A percentile compares a stretch with the other conserved stretches of the same genome.
Evolutionary conservation across 306 rosid species (phyloP).

Genomic region (Coriaria nepalensis): DNA sequence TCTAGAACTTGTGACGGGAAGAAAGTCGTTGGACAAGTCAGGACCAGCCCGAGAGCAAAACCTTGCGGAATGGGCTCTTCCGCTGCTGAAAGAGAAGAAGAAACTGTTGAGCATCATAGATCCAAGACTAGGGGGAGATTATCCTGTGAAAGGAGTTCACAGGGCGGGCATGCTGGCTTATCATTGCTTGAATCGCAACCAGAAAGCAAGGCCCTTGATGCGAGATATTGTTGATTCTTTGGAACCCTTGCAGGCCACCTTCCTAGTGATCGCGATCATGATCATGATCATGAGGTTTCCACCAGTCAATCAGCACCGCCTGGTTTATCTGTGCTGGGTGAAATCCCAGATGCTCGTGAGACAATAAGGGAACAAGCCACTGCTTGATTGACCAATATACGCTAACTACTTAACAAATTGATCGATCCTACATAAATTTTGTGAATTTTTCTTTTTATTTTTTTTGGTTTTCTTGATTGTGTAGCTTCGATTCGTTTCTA

Average conservation of each 20-base stretch:
- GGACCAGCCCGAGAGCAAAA: constrained; percentile 83
- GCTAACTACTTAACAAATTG: no score
- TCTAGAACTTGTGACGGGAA: constrained; percentile 76
- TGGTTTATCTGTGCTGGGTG: no score
- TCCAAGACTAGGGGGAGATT: constrained; percentile 73
- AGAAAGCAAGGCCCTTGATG: constrained; percentile 96
- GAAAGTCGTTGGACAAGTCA: constrained; percentile 74
- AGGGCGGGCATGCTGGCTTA: constrained; percentile 87
- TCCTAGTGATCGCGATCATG: no score
- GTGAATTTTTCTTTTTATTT: no score
- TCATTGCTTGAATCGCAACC: constrained; percentile 89
- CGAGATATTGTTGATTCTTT: constrained; percentile 88
- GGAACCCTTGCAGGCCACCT: constrained; percentile 58
- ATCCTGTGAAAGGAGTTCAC: constrained; percentile 65
- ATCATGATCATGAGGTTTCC: no score
- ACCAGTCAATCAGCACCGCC: no score
- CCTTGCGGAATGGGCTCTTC: constrained; percentile 91
- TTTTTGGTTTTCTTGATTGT: no score
- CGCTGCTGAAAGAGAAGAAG: constrained; percentile 85
- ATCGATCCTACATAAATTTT: no score
- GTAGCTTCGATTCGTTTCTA: no score
- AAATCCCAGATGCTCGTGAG: no score
- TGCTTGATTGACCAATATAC: no score
- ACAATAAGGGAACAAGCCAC: no score
- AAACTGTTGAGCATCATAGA: constrained; percentile 56